A percentile compares a stretch with the other conserved stretches of the same genome.
Conservation (phyloP, 495 filamentous ascomycete species). For the Chaetomium tenue region DNA sequence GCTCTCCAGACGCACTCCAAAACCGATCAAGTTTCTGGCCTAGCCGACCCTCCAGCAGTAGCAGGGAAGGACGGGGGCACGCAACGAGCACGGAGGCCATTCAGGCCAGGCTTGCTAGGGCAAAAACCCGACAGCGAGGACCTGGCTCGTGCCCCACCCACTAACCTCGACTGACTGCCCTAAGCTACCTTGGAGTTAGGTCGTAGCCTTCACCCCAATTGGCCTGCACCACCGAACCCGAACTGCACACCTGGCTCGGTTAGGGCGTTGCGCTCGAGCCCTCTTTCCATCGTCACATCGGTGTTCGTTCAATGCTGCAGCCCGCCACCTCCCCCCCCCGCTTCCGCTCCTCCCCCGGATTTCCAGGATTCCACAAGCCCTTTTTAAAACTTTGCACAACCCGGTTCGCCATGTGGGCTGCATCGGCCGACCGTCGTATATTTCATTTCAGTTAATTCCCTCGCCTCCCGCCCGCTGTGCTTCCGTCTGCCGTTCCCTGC, state of each 20-base stretch:
- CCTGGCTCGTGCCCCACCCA: neutral
- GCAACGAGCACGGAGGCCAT: no score
- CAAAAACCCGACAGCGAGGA: neutral
- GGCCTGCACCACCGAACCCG: neutral
- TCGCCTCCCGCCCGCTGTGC: conserved; percentile 1
- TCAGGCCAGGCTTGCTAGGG: no score
- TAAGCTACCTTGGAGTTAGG: no score
- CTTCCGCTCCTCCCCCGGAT: conserved; percentile 2
- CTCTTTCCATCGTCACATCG: neutral
- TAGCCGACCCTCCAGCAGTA: neutral
- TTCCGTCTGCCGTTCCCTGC: neutral
- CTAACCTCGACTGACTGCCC: neutral
- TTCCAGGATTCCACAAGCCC: neutral
- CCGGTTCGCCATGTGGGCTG: conserved; percentile 4
- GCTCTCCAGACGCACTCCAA: neutral
- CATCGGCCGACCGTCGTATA: neutral
- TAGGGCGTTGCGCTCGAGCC: neutral
- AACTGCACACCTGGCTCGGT: neutral
- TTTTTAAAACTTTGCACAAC: conserved; percentile 6
- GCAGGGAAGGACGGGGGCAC: no score
- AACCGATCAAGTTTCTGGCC: neutral
- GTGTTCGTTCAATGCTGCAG: neutral
- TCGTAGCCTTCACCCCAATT: no score
- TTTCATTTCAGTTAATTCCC: neutral
- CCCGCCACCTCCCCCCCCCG: no score